Base-by-base conservation (phyloP, 768 basidiomycete species). In the Suillus americanus region DNA sequence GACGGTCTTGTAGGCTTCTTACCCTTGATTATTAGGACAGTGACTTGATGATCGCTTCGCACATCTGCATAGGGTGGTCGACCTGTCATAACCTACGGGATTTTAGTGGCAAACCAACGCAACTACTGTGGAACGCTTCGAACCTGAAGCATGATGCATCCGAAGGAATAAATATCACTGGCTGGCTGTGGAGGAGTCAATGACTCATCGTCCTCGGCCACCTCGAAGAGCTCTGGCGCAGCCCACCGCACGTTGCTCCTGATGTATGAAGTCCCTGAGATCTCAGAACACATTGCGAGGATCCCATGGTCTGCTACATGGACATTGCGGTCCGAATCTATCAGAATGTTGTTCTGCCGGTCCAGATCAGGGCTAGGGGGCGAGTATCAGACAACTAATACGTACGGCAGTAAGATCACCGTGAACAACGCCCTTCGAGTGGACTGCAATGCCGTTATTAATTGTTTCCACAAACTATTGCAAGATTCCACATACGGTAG, bases 371-470 rank as follows among this genome's bases (percentile, higher is more conserved):
- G 51, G 16, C 16, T 18, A 62, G 12, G 54, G 23, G 20, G 53
- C 3, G 43, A 48, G 12, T 10, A 40, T 3, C 5, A 28, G 12
- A 18, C 53, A 20, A 9, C 28, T 45, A 28, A 9, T 51, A 70
- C 72, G 55, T 60, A 81, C 82, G 23, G 79, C 81, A 65, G 80
- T 81, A 25, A 83, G 72, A 57, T 84, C 82, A 0, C 82, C 82
- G 59, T 82, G 83, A 16, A 82, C 72, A 33, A 83, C 74, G 9
- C 73, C 68, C 25, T 43, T 38, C 14, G 69, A 70, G 25, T 67
- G 66, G 8, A 61, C 65, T 66, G 30, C 4, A 10, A 53, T 12
- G 5, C 12, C 5, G 12, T 37, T 6, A 37, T 2, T 65, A 20
- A 60, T 23, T 38, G 23, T 28, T 25, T 23, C 3, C n/a, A n/a